Evolutionary conservation across 345 rosid species (phyloP), one percentile per base, ranked within the genome.

Genomic region (Ceriops decandra): DNA sequence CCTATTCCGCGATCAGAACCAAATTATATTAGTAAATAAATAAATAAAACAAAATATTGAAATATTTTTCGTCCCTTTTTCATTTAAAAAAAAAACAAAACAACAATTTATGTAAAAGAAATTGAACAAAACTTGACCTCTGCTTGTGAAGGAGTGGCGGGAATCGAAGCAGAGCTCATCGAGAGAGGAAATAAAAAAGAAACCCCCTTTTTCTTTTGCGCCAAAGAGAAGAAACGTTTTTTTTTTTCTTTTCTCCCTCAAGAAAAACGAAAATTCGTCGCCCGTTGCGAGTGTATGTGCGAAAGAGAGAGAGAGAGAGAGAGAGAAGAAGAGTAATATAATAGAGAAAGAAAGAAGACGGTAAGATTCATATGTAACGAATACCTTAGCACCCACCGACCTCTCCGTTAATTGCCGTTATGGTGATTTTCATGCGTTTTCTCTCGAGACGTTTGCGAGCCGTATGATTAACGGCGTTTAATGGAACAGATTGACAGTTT

Each of bases 271-370:
- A 84, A 83, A 83, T 81, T 71, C 85, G 81, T 83, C 85, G 89
- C 93, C 96, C 93, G 96, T 88, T 89, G 91, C 87, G 86, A 78
- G 86, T 33, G 70, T 67, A 2, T 28, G 33, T 4, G 5, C 89
- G 86, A 78, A 85, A 38, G 70, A 69, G 79, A 81, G 76, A 85
- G 77, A 72, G 79, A 81, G 77, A 82, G 78, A 72, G 67, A 79
- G 64, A 74, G 60, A 74, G 61, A 72, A 5, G 64, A 66, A n/a
- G 28, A 42, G 67, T 64, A 57, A n/a, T 56, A 73, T 42, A n/a
- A 8, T 11, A 10, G 22, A 64, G 32, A 61, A 46, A 56, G 57
- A 64, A 22, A 65, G 17, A 21, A 68, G 64, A 63, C 51, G 47
- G 79, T 70, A 52, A 42, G 63, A 60, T 66, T 74, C 62, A 61